phyloP scores from a whole-genome alignment of 768 basidiomycete genomes.

The Mycena indigotica region DNA sequence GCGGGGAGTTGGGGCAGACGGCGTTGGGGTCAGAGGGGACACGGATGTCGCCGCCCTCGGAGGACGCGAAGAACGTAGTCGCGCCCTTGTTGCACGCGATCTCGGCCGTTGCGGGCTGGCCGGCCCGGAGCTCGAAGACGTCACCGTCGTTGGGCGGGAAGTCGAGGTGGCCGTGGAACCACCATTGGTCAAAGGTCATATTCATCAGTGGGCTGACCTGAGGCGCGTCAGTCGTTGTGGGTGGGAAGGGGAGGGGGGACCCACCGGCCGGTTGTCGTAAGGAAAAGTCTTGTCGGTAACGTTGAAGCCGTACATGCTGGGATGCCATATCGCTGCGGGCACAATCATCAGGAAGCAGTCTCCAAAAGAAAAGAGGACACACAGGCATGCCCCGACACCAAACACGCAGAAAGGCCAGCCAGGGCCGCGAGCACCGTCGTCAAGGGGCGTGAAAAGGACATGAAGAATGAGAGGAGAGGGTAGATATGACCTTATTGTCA shows the following conservation, averaged over 20 bases:
- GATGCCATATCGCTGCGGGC: slow-evolving; percentile 52
- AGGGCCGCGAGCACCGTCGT: slow-evolving; percentile 9
- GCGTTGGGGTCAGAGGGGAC: slow-evolving; percentile 49
- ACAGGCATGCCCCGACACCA: slow-evolving; percentile 16
- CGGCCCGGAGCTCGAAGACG: slow-evolving; percentile 63
- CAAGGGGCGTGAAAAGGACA: slow-evolving; percentile 13
- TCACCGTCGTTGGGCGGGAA: slow-evolving; percentile 59
- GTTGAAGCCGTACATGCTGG: slow-evolving; percentile 70
- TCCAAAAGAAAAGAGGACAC: background rate
- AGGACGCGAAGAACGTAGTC: slow-evolving; percentile 57
- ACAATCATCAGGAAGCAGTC: background rate
- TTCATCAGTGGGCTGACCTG: slow-evolving; percentile 39
- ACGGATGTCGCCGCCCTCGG: slow-evolving; percentile 55
- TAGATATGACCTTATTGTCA: background rate
- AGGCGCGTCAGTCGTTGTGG: background rate
- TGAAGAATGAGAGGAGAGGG: slow-evolving; percentile 8
- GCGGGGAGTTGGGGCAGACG: slow-evolving; percentile 51
- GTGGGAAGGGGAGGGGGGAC: background rate
- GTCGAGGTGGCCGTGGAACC: slow-evolving; percentile 66
- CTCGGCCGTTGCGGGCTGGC: slow-evolving; percentile 53
- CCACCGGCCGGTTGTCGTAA: slow-evolving; percentile 66
- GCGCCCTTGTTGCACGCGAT: slow-evolving; percentile 63
- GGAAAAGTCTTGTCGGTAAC: slow-evolving; percentile 54
- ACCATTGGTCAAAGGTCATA: slow-evolving; percentile 57
- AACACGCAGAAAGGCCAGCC: slow-evolving; percentile 6